Conservation (phyloP, 2,329 filamentous ascomycete species). For the Colletotrichum graminicola region DNA sequence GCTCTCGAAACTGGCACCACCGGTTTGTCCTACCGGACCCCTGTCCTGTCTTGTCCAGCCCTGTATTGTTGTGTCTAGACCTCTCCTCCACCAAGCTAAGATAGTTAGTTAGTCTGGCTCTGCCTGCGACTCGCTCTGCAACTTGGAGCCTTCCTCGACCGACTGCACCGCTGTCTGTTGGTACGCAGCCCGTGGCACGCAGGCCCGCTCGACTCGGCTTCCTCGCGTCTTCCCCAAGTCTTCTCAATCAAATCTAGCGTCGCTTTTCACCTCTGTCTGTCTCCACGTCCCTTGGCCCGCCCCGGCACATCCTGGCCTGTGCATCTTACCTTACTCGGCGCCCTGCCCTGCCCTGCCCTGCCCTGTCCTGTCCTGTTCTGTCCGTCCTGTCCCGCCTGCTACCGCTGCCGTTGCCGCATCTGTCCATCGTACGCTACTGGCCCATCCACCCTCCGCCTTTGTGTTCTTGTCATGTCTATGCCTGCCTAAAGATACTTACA, state of each 20-base stretch:
- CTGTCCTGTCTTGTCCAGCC: conserved; percentile 2
- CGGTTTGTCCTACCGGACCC: conserved; percentile 28
- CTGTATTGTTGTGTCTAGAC: conserved; percentile 6
- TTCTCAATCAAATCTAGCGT: neutral
- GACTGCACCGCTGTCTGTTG: neutral
- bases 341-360: neutral
- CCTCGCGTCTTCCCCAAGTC: conserved; percentile 10
- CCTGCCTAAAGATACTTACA: neutral
- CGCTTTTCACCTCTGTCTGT: neutral
- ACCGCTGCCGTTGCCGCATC: neutral
- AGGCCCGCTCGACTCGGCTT: conserved; percentile 28
- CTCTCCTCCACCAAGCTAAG: neutral
- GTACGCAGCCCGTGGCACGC: neutral
- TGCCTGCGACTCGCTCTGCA: conserved; percentile 21
- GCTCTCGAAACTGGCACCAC: conserved; percentile 31
- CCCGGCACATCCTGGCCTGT: conserved; percentile 16
- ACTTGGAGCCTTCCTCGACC: conserved; percentile 11
- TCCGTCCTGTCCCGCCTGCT: neutral
- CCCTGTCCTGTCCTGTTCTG: too few relatives aligned
- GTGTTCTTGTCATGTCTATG: neutral
- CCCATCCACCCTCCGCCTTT: neutral
- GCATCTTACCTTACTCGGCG: conserved; percentile 15
- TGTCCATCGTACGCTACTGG: neutral
- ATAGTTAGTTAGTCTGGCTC: neutral
- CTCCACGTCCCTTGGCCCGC: conserved; percentile 2